Evolutionary conservation across 345 rosid species (phyloP).

Genomic region (Linum usitatissimum): DNA sequence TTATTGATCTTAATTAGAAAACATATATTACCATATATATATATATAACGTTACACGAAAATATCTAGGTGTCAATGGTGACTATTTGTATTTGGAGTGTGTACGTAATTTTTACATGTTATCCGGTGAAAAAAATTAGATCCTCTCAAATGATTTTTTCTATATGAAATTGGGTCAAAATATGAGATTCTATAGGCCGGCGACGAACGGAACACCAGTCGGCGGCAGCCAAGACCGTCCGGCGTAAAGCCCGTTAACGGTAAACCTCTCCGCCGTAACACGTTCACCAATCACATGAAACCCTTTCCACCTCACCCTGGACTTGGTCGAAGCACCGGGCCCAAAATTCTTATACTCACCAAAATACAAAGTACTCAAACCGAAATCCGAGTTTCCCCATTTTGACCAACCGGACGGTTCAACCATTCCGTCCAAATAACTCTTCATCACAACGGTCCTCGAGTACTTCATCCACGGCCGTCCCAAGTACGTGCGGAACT

Average conservation of each 20-base stretch:
- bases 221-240: conserved; percentile 54
- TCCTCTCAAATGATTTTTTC: too few relatives aligned
- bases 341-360: conserved; percentile 66
- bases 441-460: not conserved
- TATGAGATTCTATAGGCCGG: conserved; percentile 21
- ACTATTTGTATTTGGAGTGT: too few relatives aligned
- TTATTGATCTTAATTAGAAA: too few relatives aligned
- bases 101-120: too few relatives aligned
- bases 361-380: conserved; percentile 47
- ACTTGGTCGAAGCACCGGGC: conserved; percentile 42
- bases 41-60: too few relatives aligned
- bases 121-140: too few relatives aligned
- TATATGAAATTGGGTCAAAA: too few relatives aligned
- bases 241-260: conserved; percentile 37
- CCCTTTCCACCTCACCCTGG: conserved; percentile 63
- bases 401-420: not conserved
- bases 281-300: conserved; percentile 43
- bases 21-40: too few relatives aligned
- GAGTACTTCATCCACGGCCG: conserved; percentile 3
- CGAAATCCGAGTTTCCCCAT: conserved; percentile 19
- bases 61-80: too few relatives aligned
- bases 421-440: not conserved
- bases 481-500: not conserved
- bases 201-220: conserved; percentile 46
- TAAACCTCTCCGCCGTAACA: conserved; percentile 36